Evolutionary conservation across 2,329 filamentous ascomycete genomes (phyloP).

Genomic region (Fusarium luffae): DNA sequence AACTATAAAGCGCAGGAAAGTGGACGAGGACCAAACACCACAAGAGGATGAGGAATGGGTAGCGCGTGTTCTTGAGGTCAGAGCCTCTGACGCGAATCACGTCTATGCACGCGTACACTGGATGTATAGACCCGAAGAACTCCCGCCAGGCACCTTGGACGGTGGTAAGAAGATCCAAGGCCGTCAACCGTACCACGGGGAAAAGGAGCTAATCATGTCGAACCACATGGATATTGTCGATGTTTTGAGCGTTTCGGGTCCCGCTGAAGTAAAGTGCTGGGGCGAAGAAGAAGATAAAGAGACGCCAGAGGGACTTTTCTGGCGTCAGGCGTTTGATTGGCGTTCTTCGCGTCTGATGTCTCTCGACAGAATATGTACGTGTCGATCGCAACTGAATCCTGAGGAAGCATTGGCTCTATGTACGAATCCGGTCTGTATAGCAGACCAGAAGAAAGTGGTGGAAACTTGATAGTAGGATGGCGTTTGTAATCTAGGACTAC

Average conservation of each 20-base stretch:
- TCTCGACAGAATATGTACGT: neutral
- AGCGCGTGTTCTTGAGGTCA: neutral
- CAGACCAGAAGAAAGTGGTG: neutral
- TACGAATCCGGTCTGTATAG: neutral
- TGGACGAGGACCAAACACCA: neutral
- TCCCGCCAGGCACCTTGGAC: neutral
- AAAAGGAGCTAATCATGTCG: conserved; percentile 74
- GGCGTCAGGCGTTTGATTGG: neutral
- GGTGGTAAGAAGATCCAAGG: neutral
- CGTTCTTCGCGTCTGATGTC: neutral
- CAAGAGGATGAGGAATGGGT: neutral
- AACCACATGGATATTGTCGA: conserved; percentile 78
- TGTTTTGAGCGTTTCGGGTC: conserved; percentile 66
- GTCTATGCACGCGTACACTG: neutral
- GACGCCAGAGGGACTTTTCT: neutral
- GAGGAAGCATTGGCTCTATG: neutral
- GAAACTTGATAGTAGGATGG: neutral
- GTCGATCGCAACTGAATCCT: neutral
- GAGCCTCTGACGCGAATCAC: neutral
- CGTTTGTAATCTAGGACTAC: neutral
- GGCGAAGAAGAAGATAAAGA: neutral
- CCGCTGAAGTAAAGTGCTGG: neutral
- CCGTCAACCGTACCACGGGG: conserved; percentile 71
- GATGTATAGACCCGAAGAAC: neutral
- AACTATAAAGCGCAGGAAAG: neutral